Evolutionary conservation across 2,329 filamentous ascomycete genomes (phyloP), one percentile per base, ranked within the genome.

Genomic region (Xylariaceae sp.): DNA sequence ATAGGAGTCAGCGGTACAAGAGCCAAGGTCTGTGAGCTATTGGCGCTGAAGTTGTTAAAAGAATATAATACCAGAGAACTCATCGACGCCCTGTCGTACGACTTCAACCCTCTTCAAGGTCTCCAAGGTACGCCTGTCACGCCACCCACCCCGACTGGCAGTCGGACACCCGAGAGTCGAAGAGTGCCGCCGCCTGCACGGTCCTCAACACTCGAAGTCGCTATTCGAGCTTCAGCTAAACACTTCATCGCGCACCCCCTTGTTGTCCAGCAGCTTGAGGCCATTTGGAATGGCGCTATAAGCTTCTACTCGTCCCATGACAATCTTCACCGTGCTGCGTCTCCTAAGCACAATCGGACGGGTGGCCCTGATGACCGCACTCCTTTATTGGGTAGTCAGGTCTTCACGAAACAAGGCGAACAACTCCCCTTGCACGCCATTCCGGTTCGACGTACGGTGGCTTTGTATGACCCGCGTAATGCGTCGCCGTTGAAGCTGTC

Each of bases 221-320:
- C 92, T 53, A 96, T 97, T 62, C 84, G 90, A 58, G 90, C 91
- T 17, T 91, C 91, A 55, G 89, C 92, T 18, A 96, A 97, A 71
- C 86, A 90, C 59, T 95, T 96, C 59, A 76, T 97, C 5, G 87
- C 92, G 9, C 91, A 96, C 63, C 91, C 92, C 1, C 75, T 96
- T 3, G 90, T 96, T 1, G 87, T 96, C 9, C 90, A 95, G 67
- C 91, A 96, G 65, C 76, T 97, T n/a, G 90, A 96, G 68, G 91
- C 90, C 40, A 96, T 97, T 54, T 97, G 92, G 92, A 92, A 90
- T 17, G 92, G 92, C 27, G 92, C 88, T 15, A 94, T 97, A 57
- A 90, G 94, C 58, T 96, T 97, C 64, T 90, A 96, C 68, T 94
- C 90, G 1, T 83, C 86, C 11, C 89, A 90, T 5, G 91, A 96